These are phyloP conservation scores for Globisporangium paddicum DNA, from an alignment of 352 stramenopile species.

Conservation along the genomic window DNA sequence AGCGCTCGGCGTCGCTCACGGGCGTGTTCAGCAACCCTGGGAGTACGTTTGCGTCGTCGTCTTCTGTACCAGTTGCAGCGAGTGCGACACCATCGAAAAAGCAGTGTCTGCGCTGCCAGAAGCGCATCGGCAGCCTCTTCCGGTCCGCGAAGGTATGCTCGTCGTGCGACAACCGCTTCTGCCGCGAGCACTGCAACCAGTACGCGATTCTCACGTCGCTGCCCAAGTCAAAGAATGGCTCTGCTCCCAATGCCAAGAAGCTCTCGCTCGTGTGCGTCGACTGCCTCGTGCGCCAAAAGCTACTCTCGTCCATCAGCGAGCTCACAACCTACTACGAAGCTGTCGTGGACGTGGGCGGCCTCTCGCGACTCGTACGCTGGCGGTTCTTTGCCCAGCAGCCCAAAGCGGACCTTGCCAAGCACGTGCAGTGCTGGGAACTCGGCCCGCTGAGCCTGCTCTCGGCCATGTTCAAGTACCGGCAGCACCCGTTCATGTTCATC, in stretches of 20 bases:
- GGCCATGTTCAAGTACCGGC: conserved; percentile 61
- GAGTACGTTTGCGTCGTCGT: background rate
- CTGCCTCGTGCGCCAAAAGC: conserved; percentile 47
- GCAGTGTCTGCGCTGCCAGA: conserved; percentile 36
- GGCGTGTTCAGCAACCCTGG: background rate
- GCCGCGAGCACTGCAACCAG: conserved; percentile 39
- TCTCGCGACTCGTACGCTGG: conserved; percentile 49
- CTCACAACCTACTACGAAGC: conserved; percentile 17
- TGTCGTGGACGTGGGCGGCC: conserved; percentile 40
- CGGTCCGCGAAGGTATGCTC: conserved; percentile 44
- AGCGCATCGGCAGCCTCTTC: conserved; percentile 32
- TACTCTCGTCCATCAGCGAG: conserved; percentile 31
- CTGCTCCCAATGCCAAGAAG: conserved; percentile 6
- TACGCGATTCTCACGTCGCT: conserved; percentile 21
- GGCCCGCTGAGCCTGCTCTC: conserved; percentile 49
- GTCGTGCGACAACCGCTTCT: conserved; percentile 46
- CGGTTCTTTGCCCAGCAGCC: conserved; percentile 48
- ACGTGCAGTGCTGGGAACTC: conserved; percentile 36
- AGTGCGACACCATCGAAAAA: conserved; percentile 19
- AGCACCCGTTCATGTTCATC: conserved; percentile 68
- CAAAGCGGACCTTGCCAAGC: conserved; percentile 32
- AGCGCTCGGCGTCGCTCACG: conserved; percentile 1
- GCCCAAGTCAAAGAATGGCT: conserved; percentile 7
- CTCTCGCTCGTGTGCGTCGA: conserved; percentile 31
- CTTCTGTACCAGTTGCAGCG: conserved; percentile 1